Percentiles rank a stretch among this genome's conserved stretches.
phyloP scores from a whole-genome alignment of 495 filamentous ascomycete genomes.

The Aspergillus coremiiformis region DNA sequence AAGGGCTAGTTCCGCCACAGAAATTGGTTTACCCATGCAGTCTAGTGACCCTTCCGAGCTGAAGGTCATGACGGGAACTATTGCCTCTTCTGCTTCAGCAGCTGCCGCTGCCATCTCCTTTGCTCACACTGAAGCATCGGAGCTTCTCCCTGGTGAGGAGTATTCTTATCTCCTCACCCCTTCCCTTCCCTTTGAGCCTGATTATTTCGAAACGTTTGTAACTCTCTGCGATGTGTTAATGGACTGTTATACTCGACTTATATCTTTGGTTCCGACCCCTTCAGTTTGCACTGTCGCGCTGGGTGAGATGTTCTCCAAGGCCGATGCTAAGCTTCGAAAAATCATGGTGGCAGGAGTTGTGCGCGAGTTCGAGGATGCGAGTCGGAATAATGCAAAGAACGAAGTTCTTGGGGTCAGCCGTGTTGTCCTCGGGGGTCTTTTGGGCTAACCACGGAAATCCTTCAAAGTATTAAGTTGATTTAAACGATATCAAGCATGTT shows the following conservation, averaged over 20 bases:
- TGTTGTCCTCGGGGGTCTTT: conserved; percentile 81
- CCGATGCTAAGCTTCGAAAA: conserved; percentile 76
- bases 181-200: conserved; percentile 90
- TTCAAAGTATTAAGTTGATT: background rate
- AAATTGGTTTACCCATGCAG: conserved; percentile 55
- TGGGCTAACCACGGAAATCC: conserved; percentile 48
- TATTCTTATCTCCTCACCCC: conserved; percentile 87
- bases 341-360: conserved; percentile 77
- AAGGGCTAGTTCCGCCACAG: conserved; percentile 63
- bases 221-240: conserved; percentile 94
- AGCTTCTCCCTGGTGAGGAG: conserved; percentile 61
- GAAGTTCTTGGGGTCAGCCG: conserved; percentile 80
- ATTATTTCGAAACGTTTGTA: conserved; percentile 96
- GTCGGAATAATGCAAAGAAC: conserved; percentile 60
- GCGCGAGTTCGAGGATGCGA: conserved; percentile 88
- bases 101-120: conserved; percentile 39
- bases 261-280: conserved; percentile 61
- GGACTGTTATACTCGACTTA: conserved; percentile 77
- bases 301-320: conserved; percentile 79
- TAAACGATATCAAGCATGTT: background rate
- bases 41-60: conserved; percentile 45
- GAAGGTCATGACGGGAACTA: conserved; percentile 37
- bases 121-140: conserved; percentile 44
- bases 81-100: conserved; percentile 31
- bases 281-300: conserved; percentile 56